Conservation (phyloP, 164 flowering plant species). For the Vitis vinifera region DNA sequence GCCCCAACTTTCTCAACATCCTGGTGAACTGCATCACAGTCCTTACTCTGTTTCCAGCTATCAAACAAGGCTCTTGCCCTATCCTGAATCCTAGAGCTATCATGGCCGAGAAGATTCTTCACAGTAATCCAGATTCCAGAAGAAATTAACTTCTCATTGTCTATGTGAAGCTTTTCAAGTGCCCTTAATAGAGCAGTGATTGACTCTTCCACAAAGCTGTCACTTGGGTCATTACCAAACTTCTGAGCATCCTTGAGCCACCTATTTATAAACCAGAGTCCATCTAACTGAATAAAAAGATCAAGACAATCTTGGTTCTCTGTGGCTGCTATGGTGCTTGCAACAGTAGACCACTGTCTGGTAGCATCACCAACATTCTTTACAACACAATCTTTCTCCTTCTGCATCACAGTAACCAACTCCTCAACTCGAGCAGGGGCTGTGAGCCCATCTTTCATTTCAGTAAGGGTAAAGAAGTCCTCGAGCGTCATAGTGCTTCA, state of each 20-base stretch:
- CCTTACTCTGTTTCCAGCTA: slow-evolving; percentile 44
- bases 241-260: slow-evolving; percentile 82
- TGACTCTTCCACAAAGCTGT: slow-evolving; percentile 61
- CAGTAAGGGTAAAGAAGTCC: slow-evolving; percentile 80
- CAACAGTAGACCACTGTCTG: slow-evolving; percentile 85
- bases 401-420: slow-evolving; percentile 63
- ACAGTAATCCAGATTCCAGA: slow-evolving; percentile 65
- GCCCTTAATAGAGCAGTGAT: slow-evolving; percentile 56
- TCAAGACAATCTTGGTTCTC: slow-evolving; percentile 72
- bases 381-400: slow-evolving; percentile 46
- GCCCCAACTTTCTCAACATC: slow-evolving; percentile 23
- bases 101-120: slow-evolving; percentile 51
- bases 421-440: slow-evolving; percentile 76
- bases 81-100: slow-evolving; percentile 55
- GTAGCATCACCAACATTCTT: slow-evolving; percentile 67
- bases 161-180: slow-evolving; percentile 64
- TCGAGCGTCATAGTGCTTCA: slow-evolving; percentile 70
- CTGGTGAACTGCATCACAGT: slow-evolving; percentile 15
- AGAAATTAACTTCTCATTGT: slow-evolving; percentile 36
- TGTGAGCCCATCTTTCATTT: slow-evolving; percentile 85
- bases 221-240: slow-evolving; percentile 36
- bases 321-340: slow-evolving; percentile 69
- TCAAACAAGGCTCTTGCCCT: slow-evolving; percentile 52
- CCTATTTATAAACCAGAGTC: slow-evolving; percentile 54
- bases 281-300: slow-evolving; percentile 72